A percentile compares a stretch with the other conserved stretches of the same genome.
Conservation (phyloP, 2,329 filamentous ascomycete species). For the Epicoccum sorghinum region DNA sequence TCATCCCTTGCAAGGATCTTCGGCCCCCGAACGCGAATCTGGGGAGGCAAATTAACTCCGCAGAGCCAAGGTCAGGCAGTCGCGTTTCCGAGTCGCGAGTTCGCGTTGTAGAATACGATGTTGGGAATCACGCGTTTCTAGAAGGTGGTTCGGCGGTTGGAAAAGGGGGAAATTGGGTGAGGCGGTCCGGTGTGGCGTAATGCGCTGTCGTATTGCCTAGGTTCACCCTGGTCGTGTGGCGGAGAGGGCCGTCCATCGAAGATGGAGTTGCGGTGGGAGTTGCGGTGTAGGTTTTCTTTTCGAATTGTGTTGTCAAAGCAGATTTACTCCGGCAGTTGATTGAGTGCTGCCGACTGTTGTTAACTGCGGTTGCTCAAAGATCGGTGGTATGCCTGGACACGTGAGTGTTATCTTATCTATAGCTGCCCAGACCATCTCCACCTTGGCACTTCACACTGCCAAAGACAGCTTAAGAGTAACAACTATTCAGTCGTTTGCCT, state of each 20-base stretch:
- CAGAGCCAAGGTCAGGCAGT: slow-evolving; percentile 7
- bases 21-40: slow-evolving; percentile 17
- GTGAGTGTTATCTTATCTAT: slow-evolving; percentile 15
- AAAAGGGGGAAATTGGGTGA: slow-evolving; percentile 20
- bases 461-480: background rate
- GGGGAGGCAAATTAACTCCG: slow-evolving; percentile 17
- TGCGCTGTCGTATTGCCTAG: slow-evolving; percentile 20
- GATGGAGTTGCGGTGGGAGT: slow-evolving; percentile 13
- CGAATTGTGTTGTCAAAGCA: background rate
- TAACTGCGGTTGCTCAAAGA: background rate
- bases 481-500: background rate
- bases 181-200: slow-evolving; percentile 19
- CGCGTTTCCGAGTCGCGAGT: slow-evolving; percentile 6
- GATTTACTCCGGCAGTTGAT: background rate
- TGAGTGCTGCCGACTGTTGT: background rate
- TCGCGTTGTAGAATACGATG: slow-evolving; percentile 5
- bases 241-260: slow-evolving; percentile 10
- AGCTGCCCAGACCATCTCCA: background rate
- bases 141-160: slow-evolving; percentile 15
- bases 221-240: slow-evolving; percentile 17
- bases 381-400: background rate
- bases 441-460: too few relatives aligned
- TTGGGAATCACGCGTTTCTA: slow-evolving; percentile 15
- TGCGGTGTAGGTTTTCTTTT: slow-evolving; percentile 14
- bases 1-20: slow-evolving; percentile 24